Base-by-base conservation (phyloP, 768 basidiomycete genomes). In the Naganishia onofrii region DNA sequence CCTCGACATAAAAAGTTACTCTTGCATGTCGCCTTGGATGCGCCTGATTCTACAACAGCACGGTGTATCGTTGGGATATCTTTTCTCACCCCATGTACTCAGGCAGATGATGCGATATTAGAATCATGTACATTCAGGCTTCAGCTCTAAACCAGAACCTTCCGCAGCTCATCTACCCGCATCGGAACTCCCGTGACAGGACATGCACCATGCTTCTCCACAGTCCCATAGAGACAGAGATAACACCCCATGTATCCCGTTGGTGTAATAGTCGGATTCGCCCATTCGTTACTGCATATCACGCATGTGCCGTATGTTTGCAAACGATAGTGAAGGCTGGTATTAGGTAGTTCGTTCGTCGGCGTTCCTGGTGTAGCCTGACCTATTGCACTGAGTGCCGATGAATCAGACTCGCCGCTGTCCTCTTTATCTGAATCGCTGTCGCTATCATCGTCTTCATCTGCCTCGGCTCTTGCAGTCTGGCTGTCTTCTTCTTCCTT, bases 191-290 rank as follows among this genome's bases (percentile, higher is more conserved):
- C 85, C 68, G 93, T 95, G 74, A 97, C 87, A 70, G 93, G 93
- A 83, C 93, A 97, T 80, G 83, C 86, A 48, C 88, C 88, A 70
- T 88, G 83, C 77, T 86, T 87, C 81, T 90, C 87, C 42, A 94
- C 87, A 74, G 91, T 86, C 71, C 89, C 88, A 83, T 90, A 88
- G 67, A 89, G 90, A 82, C 94, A 96, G 42, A 90, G 87, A 79
- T 93, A 97, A 81, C 93, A 96, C 75, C 92, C 94, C 23, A 95
- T 91, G 84, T 94, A 97, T 65, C 93, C 93, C 52, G 90, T 92
- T 17, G 93, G 92, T 44, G 94, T 81, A 42, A 91, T 90, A 23
- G 92, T 94, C 55, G 93, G 91, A 77, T 96, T 96, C 78, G 87
- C 86, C 54, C 94, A 86, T 67, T 79, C 75, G 52, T 86, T 84